Evolutionary conservation across 805 yeast genomes (phyloP).

Genomic region (Metschnikowia koreensis): DNA sequence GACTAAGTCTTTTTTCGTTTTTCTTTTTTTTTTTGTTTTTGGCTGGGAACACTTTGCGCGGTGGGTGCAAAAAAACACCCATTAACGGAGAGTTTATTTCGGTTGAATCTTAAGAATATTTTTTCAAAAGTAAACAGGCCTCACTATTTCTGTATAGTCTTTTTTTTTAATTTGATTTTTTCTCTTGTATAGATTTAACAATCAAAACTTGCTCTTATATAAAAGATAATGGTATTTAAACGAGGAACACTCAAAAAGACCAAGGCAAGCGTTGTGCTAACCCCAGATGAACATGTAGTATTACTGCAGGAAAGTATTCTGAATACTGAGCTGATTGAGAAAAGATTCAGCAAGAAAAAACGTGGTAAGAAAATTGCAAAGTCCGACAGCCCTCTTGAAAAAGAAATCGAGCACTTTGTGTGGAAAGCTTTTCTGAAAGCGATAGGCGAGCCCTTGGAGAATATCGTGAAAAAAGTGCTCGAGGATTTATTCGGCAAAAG

Average conservation of each 20-base stretch:
- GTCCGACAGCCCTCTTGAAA: not conserved
- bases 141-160: too few species aligned
- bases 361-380: not conserved
- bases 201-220: too few species aligned
- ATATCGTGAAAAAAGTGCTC: constrained; percentile 1
- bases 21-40: not conserved
- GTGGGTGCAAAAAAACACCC: not conserved
- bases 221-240: too few species aligned
- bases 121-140: too few species aligned
- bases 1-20: not conserved
- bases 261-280: too few species aligned
- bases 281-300: too few species aligned
- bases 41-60: not conserved
- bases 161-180: too few species aligned
- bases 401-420: constrained; percentile 1
- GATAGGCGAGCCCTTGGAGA: constrained; percentile 4
- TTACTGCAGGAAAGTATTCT: not conserved
- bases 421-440: constrained; percentile 2
- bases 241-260: not conserved
- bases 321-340: not conserved
- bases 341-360: not conserved
- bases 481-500: constrained; percentile 4
- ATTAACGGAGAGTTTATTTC: not conserved
- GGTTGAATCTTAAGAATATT: not conserved
- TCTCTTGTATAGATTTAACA: too few species aligned